Evolutionary conservation across 768 basidiomycete genomes (phyloP).

Genomic region (Trametes villosa): DNA sequence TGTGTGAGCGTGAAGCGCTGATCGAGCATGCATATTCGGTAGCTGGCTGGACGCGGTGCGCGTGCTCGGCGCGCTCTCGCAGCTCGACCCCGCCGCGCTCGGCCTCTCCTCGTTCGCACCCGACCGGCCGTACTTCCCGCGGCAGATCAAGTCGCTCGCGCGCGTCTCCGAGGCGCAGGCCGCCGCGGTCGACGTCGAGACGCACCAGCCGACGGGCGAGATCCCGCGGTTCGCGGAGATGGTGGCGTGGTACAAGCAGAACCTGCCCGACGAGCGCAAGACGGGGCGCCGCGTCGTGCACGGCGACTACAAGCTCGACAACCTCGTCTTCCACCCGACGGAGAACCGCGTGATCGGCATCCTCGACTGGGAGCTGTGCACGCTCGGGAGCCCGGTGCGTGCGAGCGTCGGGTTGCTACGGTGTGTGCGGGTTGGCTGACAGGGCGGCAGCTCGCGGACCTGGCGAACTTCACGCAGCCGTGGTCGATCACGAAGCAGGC

Average conservation of each 20-base stretch:
- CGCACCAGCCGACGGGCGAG: slow-evolving; percentile 58
- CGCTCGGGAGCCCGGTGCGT: slow-evolving; percentile 86
- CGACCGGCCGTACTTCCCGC: slow-evolving; percentile 82
- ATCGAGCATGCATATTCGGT: not conserved
- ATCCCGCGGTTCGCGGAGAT: slow-evolving; percentile 80
- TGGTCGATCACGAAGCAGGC: slow-evolving; percentile 64
- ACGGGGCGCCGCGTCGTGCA: slow-evolving; percentile 88
- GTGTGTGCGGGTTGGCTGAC: no score
- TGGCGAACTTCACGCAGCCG: slow-evolving; percentile 87
- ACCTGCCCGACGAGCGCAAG: slow-evolving; percentile 78
- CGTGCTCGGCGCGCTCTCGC: slow-evolving; percentile 69
- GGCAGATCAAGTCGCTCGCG: slow-evolving; percentile 90
- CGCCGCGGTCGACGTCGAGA: slow-evolving; percentile 65
- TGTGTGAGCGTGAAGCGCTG: not conserved
- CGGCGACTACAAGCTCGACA: slow-evolving; percentile 98
- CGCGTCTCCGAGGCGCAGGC: slow-evolving; percentile 84
- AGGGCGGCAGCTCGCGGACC: slow-evolving; percentile 71
- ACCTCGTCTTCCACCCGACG: slow-evolving; percentile 91
- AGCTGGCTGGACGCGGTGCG: slow-evolving; percentile 83
- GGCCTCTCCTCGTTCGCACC: slow-evolving; percentile 78
- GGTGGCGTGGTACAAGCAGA: slow-evolving; percentile 72
- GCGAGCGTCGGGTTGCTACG: not conserved
- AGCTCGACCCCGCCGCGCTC: slow-evolving; percentile 63
- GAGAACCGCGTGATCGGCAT: slow-evolving; percentile 94
- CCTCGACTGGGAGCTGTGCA: slow-evolving; percentile 97